Evolutionary conservation across 164 flowering plant species (phyloP), one percentile per base, ranked within the genome.

Genomic region (Magnolia sinica): DNA sequence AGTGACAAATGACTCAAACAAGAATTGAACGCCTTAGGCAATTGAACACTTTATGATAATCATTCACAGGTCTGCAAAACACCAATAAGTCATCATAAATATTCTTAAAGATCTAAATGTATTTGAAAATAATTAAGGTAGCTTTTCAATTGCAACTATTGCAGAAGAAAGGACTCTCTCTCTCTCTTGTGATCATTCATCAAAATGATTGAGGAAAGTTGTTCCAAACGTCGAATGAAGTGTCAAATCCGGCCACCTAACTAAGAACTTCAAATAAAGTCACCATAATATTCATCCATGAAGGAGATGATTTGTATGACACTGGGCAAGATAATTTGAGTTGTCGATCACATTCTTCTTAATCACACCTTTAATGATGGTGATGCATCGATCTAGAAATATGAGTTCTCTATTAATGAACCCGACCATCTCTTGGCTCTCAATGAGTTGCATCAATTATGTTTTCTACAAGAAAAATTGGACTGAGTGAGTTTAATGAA

Each of bases 201-300:
- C 7, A 74, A 74, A 74, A 29, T 74, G 58, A 74, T 74, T 24
- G 20, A 64, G 45, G 7, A 73, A 67, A 29, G 75, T 29, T 29
- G 23, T 51, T 18, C 66, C 55, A 29, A 50, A 58, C 50, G 3
- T 16, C 19, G 0, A 3, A 58, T 22, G 74, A 9, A 8, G 66
- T 73, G 65, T 73, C 49, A 73, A 72, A 31, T 72, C 61, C n/a
- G 65, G 22, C 65, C 37, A 72, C 74, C 16, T 27, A 55, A 8
- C 31, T 31, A 3, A 74, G 70, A 3, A 51, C 63, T n/a, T 74
- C 58, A 9, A 69, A 50, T 64, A 64, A 65, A 1, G 70, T 74
- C 50, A 68, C 45, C 8, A 31, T 50, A 18, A 74, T 27, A 27
- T 64, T 70, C 76, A 74, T 49, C 70, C 49, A n/a, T 37, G 49